These are phyloP conservation scores for Colletotrichum trifolii DNA, from an alignment of 2,329 filamentous ascomycete species.

Conservation along the genomic window DNA sequence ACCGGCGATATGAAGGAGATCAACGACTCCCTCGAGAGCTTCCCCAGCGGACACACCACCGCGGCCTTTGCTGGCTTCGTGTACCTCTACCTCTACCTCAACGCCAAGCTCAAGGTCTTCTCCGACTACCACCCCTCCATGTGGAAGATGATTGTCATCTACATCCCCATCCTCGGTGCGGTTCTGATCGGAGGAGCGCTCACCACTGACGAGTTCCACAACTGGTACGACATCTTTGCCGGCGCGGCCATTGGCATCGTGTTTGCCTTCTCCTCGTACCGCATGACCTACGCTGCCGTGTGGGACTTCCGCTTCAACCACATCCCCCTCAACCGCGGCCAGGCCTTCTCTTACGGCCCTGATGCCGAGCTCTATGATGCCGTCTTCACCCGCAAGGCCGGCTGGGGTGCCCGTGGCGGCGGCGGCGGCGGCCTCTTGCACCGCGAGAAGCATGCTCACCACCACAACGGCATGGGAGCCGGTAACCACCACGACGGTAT, in stretches of 20 bases:
- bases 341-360: conserved; percentile 63
- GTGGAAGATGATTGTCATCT: conserved; percentile 77
- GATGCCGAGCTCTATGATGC: conserved; percentile 62
- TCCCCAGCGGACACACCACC: conserved; percentile 80
- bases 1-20: conserved; percentile 73
- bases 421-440: conserved; percentile 35
- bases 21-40: conserved; percentile 75
- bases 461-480: conserved; percentile 20
- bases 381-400: conserved; percentile 68
- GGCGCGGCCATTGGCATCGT: conserved; percentile 73
- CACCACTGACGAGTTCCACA: conserved; percentile 79
- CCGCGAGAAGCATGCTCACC: conserved; percentile 39
- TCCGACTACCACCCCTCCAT: conserved; percentile 77
- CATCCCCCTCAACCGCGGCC: conserved; percentile 69
- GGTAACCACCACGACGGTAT: not conserved
- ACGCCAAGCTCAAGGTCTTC: conserved; percentile 82
- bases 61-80: conserved; percentile 79
- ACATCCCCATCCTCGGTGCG: conserved; percentile 75
- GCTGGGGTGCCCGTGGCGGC: conserved; percentile 60
- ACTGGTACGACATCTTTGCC: conserved; percentile 79
- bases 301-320: conserved; percentile 77
- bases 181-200: conserved; percentile 75
- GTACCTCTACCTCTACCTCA: conserved; percentile 78
- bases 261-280: conserved; percentile 73
- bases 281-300: conserved; percentile 74